Percentiles rank a stretch among this genome's conserved stretches.
Conservation (phyloP, 2,329 filamentous ascomycete species). For the Zymoseptoria pseudotritici region DNA sequence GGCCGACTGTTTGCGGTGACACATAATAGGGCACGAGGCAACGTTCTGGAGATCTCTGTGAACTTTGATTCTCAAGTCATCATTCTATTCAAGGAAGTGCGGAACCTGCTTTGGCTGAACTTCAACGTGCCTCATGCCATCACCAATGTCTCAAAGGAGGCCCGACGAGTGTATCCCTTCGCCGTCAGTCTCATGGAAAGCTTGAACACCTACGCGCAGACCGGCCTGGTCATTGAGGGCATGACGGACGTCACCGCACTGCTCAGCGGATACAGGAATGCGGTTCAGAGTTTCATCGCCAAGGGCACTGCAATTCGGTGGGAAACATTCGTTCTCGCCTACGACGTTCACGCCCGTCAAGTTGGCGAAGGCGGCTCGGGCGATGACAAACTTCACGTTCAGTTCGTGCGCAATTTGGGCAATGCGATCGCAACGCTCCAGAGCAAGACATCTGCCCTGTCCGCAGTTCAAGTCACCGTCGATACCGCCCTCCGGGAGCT, state of each 20-base stretch:
- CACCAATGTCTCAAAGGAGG: constrained; percentile 93
- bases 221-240: constrained; percentile 69
- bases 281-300: constrained; percentile 72
- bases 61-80: constrained; percentile 98
- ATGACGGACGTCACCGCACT: constrained; percentile 85
- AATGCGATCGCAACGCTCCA: constrained; percentile 81
- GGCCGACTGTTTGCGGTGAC: constrained; percentile 86
- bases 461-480: constrained; percentile 69
- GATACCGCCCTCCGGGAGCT: constrained; percentile 80
- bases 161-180: constrained; percentile 96
- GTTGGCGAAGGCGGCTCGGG: constrained; percentile 30
- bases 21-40: constrained; percentile 82
- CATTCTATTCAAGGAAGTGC: constrained; percentile 95
- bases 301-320: constrained; percentile 88
- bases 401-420: constrained; percentile 92
- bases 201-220: constrained; percentile 87
- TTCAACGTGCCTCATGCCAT: constrained; percentile 91
- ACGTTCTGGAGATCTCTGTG: constrained; percentile 78
- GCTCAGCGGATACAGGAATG: constrained; percentile 83
- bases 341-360: constrained; percentile 77
- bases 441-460: constrained; percentile 72
- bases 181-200: constrained; percentile 98
- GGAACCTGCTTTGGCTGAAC: constrained; percentile 90
- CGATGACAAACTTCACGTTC: constrained; percentile 57
- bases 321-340: constrained; percentile 97